Base-by-base conservation (phyloP, 2,329 filamentous ascomycete species). In the Ceratocystis papillata region DNA sequence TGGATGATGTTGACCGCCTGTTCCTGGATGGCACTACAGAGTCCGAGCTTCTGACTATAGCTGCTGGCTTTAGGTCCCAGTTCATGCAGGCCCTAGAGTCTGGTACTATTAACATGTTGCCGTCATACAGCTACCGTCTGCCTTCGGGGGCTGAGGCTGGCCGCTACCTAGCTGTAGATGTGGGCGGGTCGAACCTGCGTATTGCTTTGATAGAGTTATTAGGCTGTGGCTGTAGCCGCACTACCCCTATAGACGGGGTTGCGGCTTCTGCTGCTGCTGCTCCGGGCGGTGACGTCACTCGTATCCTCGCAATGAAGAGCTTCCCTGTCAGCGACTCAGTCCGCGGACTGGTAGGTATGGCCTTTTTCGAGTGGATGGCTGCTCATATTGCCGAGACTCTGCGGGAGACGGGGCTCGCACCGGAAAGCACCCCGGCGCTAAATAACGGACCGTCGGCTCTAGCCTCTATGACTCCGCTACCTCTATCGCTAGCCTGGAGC, bases 361-460 rank as follows among this genome's bases (percentile, higher is more conserved):
- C 74, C 0, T 87, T 88, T 71, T 88, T 88, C 70, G 79, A 85
- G 72, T 88, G 86, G 86, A 85, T 88, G 80, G 85, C 84, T 0
- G 76, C 77, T 53, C 80, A 79, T 69, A 85, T 87, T 70, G 73
- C 76, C 63, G 80, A 86, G 62, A 84, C 83, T 1, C 74, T 87
- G 10, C 74, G 76, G 5, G 63, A 50, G n/a, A 45, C 33, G 7
- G 44, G 20, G 2, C n/a, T 50, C 37, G 22, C 61, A 7, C 22
- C 53, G 12, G 28, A 15, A 5, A 12, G n/a, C n/a, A 25, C n/a
- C 7, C 48, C 48, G 2, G 48, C 7, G 22, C 48, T 20, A 22
- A n/a, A 53, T 8, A 25, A 20, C 37, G 37, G n/a, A 22, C 7
- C 6, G 48, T 8, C 48, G 12, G n/a, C 8, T 10, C 3, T 5